These are phyloP conservation scores for Oehlia diaphana DNA, from an alignment of 192 early-diverging fungal species.

Conservation along the genomic window DNA sequence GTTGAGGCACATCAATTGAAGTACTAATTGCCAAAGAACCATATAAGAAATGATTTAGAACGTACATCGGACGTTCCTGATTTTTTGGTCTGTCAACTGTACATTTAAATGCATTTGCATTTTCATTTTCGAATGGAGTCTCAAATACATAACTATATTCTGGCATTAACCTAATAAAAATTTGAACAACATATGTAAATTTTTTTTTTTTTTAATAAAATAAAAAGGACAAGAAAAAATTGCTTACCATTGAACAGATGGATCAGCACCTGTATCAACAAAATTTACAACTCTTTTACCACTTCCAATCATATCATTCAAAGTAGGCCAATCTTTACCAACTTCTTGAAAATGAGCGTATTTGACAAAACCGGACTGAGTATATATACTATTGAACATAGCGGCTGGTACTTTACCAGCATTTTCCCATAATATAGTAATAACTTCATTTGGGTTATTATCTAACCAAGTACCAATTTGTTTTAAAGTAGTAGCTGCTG, in stretches of 20 bases:
- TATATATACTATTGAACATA: conserved; percentile 53
- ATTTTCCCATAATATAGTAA: conserved; percentile 79
- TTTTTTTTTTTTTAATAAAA: too few species aligned
- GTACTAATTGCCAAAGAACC: conserved; percentile 36
- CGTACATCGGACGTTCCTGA: conserved; percentile 54
- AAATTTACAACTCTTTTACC: conserved; percentile 71
- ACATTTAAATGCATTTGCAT: conserved; percentile 56
- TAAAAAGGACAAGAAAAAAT: neutral
- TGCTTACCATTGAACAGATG: conserved; percentile 62
- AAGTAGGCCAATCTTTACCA: conserved; percentile 66
- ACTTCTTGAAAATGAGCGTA: conserved; percentile 53
- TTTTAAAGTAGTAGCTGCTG: conserved; percentile 54
- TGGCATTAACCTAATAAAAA: conserved; percentile 48
- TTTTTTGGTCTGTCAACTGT: conserved; percentile 53
- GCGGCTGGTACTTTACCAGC: conserved; percentile 46
- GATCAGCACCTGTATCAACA: conserved; percentile 55
- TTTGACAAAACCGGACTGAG: conserved; percentile 49
- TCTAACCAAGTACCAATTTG: conserved; percentile 62
- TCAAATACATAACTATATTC: conserved; percentile 70
- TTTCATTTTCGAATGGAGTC: conserved; percentile 62
- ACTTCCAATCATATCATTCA: conserved; percentile 58
- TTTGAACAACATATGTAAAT: neutral
- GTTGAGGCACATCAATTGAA: conserved; percentile 53
- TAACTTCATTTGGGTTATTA: conserved; percentile 66
- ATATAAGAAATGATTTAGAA: conserved; percentile 77